Conservation (phyloP, 768 basidiomycete genomes). For the Crucibulum laeve region DNA sequence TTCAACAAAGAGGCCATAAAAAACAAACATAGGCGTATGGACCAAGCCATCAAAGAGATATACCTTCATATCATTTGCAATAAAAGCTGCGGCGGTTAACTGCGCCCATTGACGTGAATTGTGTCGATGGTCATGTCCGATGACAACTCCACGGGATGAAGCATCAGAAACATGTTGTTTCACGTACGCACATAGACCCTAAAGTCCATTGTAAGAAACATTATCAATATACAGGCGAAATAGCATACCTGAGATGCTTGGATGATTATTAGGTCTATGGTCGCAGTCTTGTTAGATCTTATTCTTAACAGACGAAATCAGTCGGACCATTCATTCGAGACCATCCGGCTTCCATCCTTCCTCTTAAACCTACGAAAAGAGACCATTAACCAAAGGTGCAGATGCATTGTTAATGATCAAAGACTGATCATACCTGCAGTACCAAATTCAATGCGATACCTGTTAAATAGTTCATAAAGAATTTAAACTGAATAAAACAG, state of each 20-base stretch:
- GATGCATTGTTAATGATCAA: neutral
- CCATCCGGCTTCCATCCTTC: conserved; percentile 85
- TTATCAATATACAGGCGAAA: neutral
- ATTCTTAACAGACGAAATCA: neutral
- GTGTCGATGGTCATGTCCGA: conserved; percentile 85
- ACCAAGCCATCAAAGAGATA: conserved; percentile 68
- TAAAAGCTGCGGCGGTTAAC: conserved; percentile 69
- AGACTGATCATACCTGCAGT: conserved; percentile 60
- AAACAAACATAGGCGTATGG: conserved; percentile 71
- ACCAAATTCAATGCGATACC: conserved; percentile 78
- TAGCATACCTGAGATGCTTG: conserved; percentile 73
- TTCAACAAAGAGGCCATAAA: neutral
- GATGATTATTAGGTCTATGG: conserved; percentile 63
- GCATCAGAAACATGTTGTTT: conserved; percentile 49
- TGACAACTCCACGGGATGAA: conserved; percentile 60
- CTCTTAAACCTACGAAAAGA: conserved; percentile 55
- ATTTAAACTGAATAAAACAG: neutral
- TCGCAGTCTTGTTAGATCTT: neutral
- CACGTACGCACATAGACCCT: conserved; percentile 80
- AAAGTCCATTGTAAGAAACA: conserved; percentile 1
- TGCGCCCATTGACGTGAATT: conserved; percentile 76
- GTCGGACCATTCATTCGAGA: conserved; percentile 76
- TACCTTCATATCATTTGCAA: conserved; percentile 59
- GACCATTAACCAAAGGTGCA: neutral
- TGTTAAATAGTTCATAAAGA: conserved; percentile 17